Evolutionary conservation across 2,329 filamentous ascomycete species (phyloP), one percentile per base, ranked within the genome.

Genomic region (Phaeosphaeria sp.): DNA sequence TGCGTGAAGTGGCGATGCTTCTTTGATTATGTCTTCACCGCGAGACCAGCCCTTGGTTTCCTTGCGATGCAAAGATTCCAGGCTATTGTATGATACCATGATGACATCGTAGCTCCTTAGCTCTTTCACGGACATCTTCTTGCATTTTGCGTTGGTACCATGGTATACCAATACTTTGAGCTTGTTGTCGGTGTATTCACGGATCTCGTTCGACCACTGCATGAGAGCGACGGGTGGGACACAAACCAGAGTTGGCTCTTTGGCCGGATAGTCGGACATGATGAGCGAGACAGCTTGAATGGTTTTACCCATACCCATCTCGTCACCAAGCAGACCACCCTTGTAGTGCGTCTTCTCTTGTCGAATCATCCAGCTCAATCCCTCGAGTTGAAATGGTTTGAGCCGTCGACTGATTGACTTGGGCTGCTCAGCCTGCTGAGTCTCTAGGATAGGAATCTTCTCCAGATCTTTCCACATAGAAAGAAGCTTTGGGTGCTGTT

Each of bases 241-340:
- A 33, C 97, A 84, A 1, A 98, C 93, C 3, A 98, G 83, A 0
- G 92, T 91, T 1, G 95, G 94, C 54, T 89, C 81, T 66, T 90
- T 90, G 21, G 89, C 90, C 3, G 93, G 94, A 69, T 91, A 97
- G 74, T 98, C 93, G 0, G 94, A 97, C 95, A 98, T 98, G 77
- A 99, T 93, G 46, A 99, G 85, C 2, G 94, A 97, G 18, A 99
- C 95, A 2, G 95, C 94, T 78, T 99, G 95, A 50, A 99, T 98
- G 0, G 95, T 99, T 81, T 99, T 99, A 50, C 95, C 95, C 80
- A 99, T 91, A 20, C 95, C 95, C 95, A 99, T 99, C 78, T 99
- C 95, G 68, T 99, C 95, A 58, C 95, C 95, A 1, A 99, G 85
- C 2, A 99, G 83, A 15, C 95, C 95, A 18, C 95, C 95, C 71